phyloP scores from a whole-genome alignment of 305 asterid genomes.

The Plantago rigida region DNA sequence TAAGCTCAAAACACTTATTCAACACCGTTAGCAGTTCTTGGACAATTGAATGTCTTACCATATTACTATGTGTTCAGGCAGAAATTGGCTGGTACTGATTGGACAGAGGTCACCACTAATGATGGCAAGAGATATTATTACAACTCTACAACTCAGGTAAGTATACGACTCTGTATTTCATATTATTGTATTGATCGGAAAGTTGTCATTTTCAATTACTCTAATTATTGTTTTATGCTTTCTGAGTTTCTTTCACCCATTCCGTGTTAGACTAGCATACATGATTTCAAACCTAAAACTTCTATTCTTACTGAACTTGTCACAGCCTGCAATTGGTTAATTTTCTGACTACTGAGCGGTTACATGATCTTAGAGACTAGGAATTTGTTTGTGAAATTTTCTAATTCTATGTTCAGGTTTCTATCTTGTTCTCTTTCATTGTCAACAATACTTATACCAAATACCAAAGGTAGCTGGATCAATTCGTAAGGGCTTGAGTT shows the following conservation, averaged over 20 bases:
- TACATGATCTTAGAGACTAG: neutral
- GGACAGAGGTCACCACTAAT: constrained; percentile 78
- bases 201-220: constrained; percentile 8
- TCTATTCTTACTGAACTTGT: neutral
- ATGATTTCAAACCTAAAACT: no score
- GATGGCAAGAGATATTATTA: constrained; percentile 83
- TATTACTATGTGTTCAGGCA: constrained; percentile 49
- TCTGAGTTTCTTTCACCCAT: constrained; percentile 1
- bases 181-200: constrained; percentile 1
- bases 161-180: neutral
- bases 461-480: no score
- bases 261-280: no score
- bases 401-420: constrained; percentile 2
- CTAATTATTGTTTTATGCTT: constrained; percentile 1
- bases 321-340: neutral
- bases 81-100: constrained; percentile 75
- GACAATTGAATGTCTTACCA: constrained; percentile 12
- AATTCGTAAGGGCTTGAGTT: no score
- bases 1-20: neutral
- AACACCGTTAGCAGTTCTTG: neutral
- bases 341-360: neutral
- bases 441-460: neutral
- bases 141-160: constrained; percentile 69
- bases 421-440: constrained; percentile 11
- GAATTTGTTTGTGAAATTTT: neutral